Conservation (phyloP, 768 basidiomycete genomes). For the Lentinula aciculospora region DNA sequence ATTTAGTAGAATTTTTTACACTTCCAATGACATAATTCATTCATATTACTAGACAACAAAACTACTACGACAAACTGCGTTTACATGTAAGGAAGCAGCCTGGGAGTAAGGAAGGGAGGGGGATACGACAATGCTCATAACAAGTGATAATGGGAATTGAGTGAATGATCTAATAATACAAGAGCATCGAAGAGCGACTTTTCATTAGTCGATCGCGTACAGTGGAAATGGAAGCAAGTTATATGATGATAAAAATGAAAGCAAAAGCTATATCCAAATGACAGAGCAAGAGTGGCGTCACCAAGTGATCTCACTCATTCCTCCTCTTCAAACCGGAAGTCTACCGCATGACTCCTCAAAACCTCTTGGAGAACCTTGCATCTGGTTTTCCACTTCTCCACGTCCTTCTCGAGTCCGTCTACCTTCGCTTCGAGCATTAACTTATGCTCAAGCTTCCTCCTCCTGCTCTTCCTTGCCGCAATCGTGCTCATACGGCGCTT, state of each 20-base stretch:
- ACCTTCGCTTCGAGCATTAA: constrained; percentile 42
- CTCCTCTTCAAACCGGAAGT: constrained; percentile 5
- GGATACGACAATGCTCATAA: constrained; percentile 17
- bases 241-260: constrained; percentile 4
- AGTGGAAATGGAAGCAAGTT: background rate
- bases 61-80: too few species aligned
- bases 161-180: background rate
- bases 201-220: background rate
- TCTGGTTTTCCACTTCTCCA: constrained; percentile 41
- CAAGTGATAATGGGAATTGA: constrained; percentile 14
- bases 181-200: constrained; percentile 1
- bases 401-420: constrained; percentile 35
- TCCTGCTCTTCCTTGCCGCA: constrained; percentile 59
- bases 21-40: too few species aligned
- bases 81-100: too few species aligned
- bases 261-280: background rate
- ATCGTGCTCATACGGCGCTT: constrained; percentile 69
- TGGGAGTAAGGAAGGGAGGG: constrained; percentile 1
- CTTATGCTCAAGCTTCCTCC: constrained; percentile 63
- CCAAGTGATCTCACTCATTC: background rate
- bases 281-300: background rate
- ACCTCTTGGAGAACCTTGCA: constrained; percentile 15
- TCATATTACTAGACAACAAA: too few species aligned
- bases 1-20: too few species aligned
- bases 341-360: background rate